These are phyloP conservation scores for Apiospora rasikravindrae DNA, from an alignment of 2,329 filamentous ascomycete species.

Conservation along the genomic window DNA sequence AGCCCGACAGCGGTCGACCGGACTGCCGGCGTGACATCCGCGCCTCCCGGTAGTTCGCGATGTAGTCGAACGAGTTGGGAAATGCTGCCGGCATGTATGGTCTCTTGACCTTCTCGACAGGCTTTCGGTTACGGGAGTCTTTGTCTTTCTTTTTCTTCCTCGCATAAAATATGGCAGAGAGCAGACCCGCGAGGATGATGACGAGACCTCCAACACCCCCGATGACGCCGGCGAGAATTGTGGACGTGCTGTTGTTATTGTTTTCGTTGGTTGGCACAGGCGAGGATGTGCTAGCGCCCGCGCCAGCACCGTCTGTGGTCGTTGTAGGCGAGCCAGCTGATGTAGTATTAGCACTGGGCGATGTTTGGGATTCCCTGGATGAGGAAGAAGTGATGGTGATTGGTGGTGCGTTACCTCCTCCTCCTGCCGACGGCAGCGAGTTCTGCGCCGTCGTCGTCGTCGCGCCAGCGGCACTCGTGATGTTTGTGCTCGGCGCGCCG, in stretches of 20 bases:
- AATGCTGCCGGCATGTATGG: neutral
- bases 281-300: neutral
- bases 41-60: neutral
- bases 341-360: conserved; percentile 8
- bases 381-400: neutral
- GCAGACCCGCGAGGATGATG: neutral
- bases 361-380: neutral
- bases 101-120: neutral
- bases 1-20: neutral
- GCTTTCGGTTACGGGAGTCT: neutral
- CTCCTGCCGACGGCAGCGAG: neutral
- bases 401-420: conserved; percentile 1
- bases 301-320: neutral
- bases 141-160: neutral
- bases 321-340: neutral
- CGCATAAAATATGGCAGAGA: neutral
- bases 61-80: conserved; percentile 2
- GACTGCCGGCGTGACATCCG: neutral
- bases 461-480: neutral
- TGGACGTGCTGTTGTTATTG: conserved; percentile 18
- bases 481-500: neutral
- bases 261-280: conserved; percentile 18
- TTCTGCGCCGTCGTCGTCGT: neutral
- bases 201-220: neutral
- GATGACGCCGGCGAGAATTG: neutral